phyloP scores from a whole-genome alignment of 1,139 yeast species.

The Sugiyamaella pinicola region DNA sequence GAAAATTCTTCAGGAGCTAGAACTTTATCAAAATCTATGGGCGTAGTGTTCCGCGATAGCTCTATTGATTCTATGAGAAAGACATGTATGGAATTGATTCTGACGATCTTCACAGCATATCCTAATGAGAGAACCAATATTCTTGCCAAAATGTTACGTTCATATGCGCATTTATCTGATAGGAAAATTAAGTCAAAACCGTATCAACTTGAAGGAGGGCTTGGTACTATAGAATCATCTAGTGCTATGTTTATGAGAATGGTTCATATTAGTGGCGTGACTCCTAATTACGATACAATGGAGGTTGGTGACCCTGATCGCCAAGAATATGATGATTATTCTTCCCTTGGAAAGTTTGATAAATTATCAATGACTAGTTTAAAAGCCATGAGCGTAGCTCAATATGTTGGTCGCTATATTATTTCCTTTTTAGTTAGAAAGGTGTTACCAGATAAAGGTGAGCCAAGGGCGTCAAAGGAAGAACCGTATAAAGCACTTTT shows the following conservation, averaged over 20 bases:
- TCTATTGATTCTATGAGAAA: conserved; percentile 44
- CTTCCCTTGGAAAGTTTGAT: conserved; percentile 1
- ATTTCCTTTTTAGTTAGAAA: conserved; percentile 9
- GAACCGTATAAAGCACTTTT: conserved; percentile 41
- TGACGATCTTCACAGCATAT: conserved; percentile 50
- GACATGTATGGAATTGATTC: conserved; percentile 46
- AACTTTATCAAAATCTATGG: not conserved
- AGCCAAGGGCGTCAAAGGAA: conserved; percentile 28
- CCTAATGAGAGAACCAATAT: conserved; percentile 60
- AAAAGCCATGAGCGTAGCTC: not conserved
- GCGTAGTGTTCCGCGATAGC: conserved; percentile 3
- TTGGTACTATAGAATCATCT: conserved; percentile 50
- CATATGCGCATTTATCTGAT: conserved; percentile 52
- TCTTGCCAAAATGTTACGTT: conserved; percentile 59
- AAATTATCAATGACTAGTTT: not conserved
- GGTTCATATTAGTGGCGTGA: conserved; percentile 47
- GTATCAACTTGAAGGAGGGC: conserved; percentile 49
- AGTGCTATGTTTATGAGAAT: conserved; percentile 51
- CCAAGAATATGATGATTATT: not conserved
- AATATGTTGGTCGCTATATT: conserved; percentile 7
- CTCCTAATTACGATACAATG: not conserved
- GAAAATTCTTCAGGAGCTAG: not conserved
- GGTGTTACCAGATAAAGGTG: conserved; percentile 16
- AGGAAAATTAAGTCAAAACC: conserved; percentile 50
- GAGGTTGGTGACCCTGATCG: not conserved